Conservation (phyloP, 768 basidiomycete species). For the Rhodotorula paludigena region DNA sequence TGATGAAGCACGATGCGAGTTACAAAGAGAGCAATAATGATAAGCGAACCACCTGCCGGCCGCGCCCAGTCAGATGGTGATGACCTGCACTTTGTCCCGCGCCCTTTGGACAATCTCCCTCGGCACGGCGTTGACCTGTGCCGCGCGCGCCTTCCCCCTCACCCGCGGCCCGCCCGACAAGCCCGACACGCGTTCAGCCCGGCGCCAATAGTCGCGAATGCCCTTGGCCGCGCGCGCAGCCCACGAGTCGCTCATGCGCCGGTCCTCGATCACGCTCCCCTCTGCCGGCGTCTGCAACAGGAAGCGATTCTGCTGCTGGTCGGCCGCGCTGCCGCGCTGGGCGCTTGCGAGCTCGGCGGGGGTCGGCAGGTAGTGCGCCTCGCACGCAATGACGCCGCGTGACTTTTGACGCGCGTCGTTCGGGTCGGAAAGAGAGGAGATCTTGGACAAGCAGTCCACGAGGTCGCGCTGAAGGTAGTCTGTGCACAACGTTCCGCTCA, state of each 20-base stretch:
- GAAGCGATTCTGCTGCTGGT: conserved; percentile 22
- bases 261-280: conserved; percentile 20
- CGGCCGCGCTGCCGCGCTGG: too few species aligned
- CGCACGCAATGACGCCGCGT: conserved; percentile 24
- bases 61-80: not conserved
- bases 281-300: conserved; percentile 7
- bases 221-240: conserved; percentile 9
- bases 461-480: conserved; percentile 38
- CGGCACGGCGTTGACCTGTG: not conserved
- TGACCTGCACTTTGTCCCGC: conserved; percentile 16
- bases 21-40: not conserved
- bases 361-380: conserved; percentile 34
- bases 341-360: conserved; percentile 7
- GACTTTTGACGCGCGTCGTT: conserved; percentile 16
- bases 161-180: not conserved
- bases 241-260: conserved; percentile 20
- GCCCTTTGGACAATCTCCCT: conserved; percentile 13
- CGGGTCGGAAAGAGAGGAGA: conserved; percentile 27
- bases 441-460: conserved; percentile 24
- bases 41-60: not conserved
- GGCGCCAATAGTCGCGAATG: conserved; percentile 10
- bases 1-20: not conserved
- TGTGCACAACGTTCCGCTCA: not conserved
- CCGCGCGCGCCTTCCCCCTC: not conserved
- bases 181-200: not conserved